Conservation (phyloP, 2,329 filamentous ascomycete genomes). For the Malbranchea zuffiana region DNA sequence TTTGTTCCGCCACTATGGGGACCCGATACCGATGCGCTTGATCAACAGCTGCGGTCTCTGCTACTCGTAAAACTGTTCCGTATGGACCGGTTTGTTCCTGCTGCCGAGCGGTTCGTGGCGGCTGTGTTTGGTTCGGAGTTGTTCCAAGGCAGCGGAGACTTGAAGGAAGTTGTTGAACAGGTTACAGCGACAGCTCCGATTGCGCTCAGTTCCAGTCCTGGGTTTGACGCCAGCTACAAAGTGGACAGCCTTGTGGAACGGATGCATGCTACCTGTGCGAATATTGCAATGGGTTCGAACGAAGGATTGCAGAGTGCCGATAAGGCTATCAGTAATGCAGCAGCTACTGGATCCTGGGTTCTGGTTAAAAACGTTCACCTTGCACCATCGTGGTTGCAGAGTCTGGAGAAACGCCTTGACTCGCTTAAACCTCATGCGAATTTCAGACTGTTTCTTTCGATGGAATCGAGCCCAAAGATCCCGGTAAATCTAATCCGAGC, state of each 20-base stretch:
- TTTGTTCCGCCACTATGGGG: conserved; percentile 69
- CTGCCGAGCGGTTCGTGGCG: conserved; percentile 79
- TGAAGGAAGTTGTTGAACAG: conserved; percentile 73
- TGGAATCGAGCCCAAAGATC: conserved; percentile 95
- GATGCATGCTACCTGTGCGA: conserved; percentile 71
- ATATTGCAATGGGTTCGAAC: conserved; percentile 98
- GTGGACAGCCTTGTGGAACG: conserved; percentile 89
- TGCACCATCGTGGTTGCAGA: conserved; percentile 90
- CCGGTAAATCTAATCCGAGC: conserved; percentile 90
- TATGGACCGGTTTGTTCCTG: conserved; percentile 86
- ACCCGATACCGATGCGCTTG: conserved; percentile 50
- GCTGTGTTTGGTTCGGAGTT: conserved; percentile 74
- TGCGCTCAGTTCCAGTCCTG: conserved; percentile 84
- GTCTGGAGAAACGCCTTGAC: conserved; percentile 91
- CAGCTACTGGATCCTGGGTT: conserved; percentile 88
- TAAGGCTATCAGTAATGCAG: conserved; percentile 87
- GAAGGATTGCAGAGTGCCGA: conserved; percentile 87
- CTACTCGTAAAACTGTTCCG: conserved; percentile 89
- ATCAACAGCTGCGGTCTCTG: conserved; percentile 71
- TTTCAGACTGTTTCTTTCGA: conserved; percentile 92
- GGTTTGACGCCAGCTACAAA: conserved; percentile 98
- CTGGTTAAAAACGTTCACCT: conserved; percentile 98
- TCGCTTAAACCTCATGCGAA: conserved; percentile 86
- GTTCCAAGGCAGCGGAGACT: conserved; percentile 73
- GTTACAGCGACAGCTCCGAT: conserved; percentile 77